phyloP scores from a whole-genome alignment of 306 rosid genomes.

The Trifolium repens region DNA sequence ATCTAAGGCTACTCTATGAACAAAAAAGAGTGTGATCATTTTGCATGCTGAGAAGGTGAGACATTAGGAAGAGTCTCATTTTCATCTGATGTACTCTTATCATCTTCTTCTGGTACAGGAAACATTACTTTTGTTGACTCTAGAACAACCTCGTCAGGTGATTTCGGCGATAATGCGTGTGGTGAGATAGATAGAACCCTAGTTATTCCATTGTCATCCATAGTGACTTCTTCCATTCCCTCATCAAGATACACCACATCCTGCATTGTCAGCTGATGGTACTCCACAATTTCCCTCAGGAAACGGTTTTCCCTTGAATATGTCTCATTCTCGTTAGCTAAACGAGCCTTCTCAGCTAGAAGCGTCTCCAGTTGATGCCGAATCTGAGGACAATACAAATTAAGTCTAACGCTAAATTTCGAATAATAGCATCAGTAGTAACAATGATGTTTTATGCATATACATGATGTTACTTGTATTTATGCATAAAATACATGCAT shows the following conservation, averaged over 20 bases:
- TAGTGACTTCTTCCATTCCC: constrained; percentile 82
- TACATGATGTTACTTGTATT: neutral
- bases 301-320: constrained; percentile 92
- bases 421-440: neutral
- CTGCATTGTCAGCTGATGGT: constrained; percentile 96
- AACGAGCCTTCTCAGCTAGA: constrained; percentile 87
- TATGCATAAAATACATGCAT: constrained; percentile 6
- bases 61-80: constrained; percentile 44
- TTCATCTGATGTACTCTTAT: constrained; percentile 41
- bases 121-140: constrained; percentile 43
- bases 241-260: constrained; percentile 89
- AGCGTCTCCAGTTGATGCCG: constrained; percentile 94
- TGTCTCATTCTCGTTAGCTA: constrained; percentile 85
- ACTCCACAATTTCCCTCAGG: constrained; percentile 93
- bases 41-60: constrained; percentile 44
- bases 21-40: constrained; percentile 35
- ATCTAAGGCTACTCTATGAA: constrained; percentile 50
- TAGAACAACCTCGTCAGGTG: constrained; percentile 46
- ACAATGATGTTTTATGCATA: neutral
- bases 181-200: constrained; percentile 54
- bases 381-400: constrained; percentile 57
- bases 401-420: neutral
- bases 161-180: constrained; percentile 53
- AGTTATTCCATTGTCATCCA: constrained; percentile 47
- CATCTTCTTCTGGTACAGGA: constrained; percentile 52